These are phyloP conservation scores for Diaporthe australafricana DNA, from an alignment of 2,329 filamentous ascomycete genomes.

Conservation along the genomic window DNA sequence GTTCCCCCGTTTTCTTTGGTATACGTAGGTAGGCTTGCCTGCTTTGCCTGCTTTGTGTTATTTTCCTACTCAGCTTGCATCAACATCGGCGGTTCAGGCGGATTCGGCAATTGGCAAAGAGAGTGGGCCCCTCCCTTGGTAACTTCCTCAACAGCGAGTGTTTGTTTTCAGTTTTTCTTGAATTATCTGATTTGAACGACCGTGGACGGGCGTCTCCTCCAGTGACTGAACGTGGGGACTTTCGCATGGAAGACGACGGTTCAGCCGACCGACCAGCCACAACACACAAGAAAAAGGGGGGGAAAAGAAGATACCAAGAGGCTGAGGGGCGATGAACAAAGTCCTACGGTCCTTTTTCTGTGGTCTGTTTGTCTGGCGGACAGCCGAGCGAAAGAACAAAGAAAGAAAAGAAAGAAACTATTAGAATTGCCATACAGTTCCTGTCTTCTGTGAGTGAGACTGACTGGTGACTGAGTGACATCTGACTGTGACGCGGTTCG, in stretches of 20 bases:
- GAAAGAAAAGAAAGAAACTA: slow-evolving; percentile 4
- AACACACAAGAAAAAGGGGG: neutral
- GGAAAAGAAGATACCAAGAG: neutral
- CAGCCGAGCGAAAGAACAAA: slow-evolving; percentile 8
- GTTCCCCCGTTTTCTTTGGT: neutral
- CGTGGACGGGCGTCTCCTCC: neutral
- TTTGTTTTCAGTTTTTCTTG: neutral
- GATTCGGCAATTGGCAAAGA: neutral
- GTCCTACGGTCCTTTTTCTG: neutral
- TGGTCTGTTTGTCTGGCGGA: neutral
- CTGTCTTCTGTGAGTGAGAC: neutral
- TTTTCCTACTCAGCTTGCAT: slow-evolving; percentile 7
- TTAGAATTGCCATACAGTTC: slow-evolving; percentile 2
- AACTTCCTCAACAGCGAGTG: neutral
- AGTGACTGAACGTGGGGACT: neutral
- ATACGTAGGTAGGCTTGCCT: neutral
- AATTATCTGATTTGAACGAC: no score
- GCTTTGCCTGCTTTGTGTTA: neutral
- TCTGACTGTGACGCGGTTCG: neutral
- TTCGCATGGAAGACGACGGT: neutral
- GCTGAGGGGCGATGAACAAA: neutral
- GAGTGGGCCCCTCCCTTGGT: neutral
- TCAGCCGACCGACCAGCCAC: neutral
- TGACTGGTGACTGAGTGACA: neutral
- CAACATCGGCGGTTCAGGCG: neutral